These are phyloP conservation scores for Scenedesmus sp. DNA, from an alignment of 163 green algal species.

Conservation along the genomic window DNA sequence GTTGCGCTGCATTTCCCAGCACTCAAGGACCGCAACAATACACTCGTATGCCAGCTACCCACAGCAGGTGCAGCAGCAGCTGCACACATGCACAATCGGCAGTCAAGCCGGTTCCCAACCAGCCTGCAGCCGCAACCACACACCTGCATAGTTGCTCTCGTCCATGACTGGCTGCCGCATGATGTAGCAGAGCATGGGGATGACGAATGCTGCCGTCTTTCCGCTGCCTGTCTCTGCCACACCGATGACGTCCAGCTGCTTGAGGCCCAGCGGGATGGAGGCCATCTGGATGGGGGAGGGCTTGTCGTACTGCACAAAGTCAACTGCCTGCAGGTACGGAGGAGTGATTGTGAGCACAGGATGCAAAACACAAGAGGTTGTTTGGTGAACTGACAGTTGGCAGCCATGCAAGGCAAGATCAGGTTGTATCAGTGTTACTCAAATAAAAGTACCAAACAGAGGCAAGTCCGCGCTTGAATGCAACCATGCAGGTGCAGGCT, in stretches of 20 bases:
- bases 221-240: constrained; percentile 96
- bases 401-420: too few relatives aligned
- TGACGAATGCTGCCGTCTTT: constrained; percentile 98
- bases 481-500: not conserved
- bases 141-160: constrained; percentile 85
- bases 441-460: too few relatives aligned
- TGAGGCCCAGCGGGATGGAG: constrained; percentile 94
- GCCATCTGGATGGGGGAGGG: constrained; percentile 99
- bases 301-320: constrained; percentile 93
- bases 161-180: constrained; percentile 93
- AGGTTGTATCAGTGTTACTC: too few relatives aligned
- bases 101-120: too few relatives aligned
- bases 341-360: not conserved
- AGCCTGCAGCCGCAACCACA: constrained; percentile 57
- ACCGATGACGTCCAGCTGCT: constrained; percentile 96
- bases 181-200: constrained; percentile 98
- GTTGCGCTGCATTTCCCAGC: too few relatives aligned
- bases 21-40: too few relatives aligned
- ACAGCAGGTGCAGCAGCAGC: not conserved
- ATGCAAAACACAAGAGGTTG: not conserved
- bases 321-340: constrained; percentile 75
- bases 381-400: too few relatives aligned
- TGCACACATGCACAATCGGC: not conserved
- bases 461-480: not conserved
- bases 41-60: too few relatives aligned